A percentile compares a stretch with the other conserved stretches of the same genome.
These are phyloP conservation scores for Monilinia aucupariae DNA, from an alignment of 2,329 filamentous ascomycete genomes.

Conservation along the genomic window DNA sequence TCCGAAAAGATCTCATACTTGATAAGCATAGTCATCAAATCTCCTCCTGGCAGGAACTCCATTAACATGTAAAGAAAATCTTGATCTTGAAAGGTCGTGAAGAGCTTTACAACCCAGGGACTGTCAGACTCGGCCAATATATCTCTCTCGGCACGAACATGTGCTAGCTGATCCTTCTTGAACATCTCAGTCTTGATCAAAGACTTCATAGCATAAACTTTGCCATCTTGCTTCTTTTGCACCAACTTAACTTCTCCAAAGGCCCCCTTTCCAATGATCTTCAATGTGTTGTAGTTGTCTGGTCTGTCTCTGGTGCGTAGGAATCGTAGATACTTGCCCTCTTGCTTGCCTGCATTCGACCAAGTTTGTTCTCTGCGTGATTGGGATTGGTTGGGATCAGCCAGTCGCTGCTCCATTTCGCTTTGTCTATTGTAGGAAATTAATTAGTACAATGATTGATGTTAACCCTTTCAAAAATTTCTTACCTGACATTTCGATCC, in stretches of 20 bases:
- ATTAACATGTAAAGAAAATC: constrained; percentile 99
- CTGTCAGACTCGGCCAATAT: constrained; percentile 99
- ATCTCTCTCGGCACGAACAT: constrained; percentile 95
- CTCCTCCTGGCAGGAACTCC: constrained; percentile 97
- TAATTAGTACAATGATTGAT: constrained; percentile 1
- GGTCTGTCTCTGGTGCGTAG: constrained; percentile 88
- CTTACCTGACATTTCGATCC: constrained; percentile 88
- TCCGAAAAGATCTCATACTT: constrained; percentile 99
- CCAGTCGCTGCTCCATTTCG: constrained; percentile 81
- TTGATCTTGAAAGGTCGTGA: constrained; percentile 93
- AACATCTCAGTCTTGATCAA: constrained; percentile 99
- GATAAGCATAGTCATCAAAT: constrained; percentile 99
- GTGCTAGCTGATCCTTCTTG: constrained; percentile 96
- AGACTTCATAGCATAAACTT: constrained; percentile 97
- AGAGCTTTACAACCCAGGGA: constrained; percentile 97
- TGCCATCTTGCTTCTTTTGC: constrained; percentile 91
- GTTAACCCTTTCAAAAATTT: neutral
- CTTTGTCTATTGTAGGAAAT: constrained; percentile 59
- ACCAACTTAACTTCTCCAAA: constrained; percentile 98
- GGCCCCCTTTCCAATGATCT: constrained; percentile 98
- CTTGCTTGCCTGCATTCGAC: constrained; percentile 77
- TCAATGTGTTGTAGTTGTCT: constrained; percentile 91
- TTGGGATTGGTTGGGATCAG: constrained; percentile 68
- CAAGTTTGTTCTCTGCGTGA: constrained; percentile 78
- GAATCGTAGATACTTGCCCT: constrained; percentile 90